Evolutionary conservation across 179 eudicot species (phyloP), one percentile per base, ranked within the genome.

Genomic region (Silene noctiflora): DNA sequence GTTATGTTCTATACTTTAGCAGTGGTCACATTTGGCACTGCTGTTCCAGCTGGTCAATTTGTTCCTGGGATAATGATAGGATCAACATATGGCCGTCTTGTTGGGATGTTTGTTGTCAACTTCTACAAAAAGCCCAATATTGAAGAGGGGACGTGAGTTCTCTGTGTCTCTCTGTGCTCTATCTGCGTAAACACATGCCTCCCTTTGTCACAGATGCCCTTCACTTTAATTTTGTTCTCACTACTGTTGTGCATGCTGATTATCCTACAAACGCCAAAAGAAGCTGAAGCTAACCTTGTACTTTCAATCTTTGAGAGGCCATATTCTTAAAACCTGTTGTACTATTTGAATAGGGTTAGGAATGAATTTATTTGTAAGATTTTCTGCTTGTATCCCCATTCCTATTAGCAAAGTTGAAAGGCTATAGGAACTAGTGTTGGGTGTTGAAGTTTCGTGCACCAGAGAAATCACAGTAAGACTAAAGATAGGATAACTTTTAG

Each of bases 41-140:
- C 98, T 81, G 98, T 94, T 67, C 98, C 98, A 29, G 98, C 97
- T 79, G 98, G 98, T 60, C 98, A 94, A 77, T 94, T 94, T 88
- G 96, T 94, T 77, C 98, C 98, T 72, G 98, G 98, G 68, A 94
- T 94, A 75, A 91, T 94, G 98, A 94, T 94, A 74, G 98, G 98
- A 71, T 94, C 98, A 75, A 94, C 98, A 35, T 94, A 92, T 80
- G 98, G 98, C 21, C 97, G 98, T 55, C 96, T 94, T 83, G 98
- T 94, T 78, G 98, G 98, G 85, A 92, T 88, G 96, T 94, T 94
- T 84, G 98, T 90, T 62, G 98, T 94, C 68, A 92, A 81, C 78
- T 87, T 85, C 79, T 94, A 94, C 87, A 84, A 85, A 86, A 92
- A 89, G 83, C 94, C 90, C n/a, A 94, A 94, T 83, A 88, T 94